Percentiles rank a stretch among this genome's conserved stretches.
Evolutionary conservation across 1,139 yeast species (phyloP).

Genomic region (Saccharomycopsis phalli): DNA sequence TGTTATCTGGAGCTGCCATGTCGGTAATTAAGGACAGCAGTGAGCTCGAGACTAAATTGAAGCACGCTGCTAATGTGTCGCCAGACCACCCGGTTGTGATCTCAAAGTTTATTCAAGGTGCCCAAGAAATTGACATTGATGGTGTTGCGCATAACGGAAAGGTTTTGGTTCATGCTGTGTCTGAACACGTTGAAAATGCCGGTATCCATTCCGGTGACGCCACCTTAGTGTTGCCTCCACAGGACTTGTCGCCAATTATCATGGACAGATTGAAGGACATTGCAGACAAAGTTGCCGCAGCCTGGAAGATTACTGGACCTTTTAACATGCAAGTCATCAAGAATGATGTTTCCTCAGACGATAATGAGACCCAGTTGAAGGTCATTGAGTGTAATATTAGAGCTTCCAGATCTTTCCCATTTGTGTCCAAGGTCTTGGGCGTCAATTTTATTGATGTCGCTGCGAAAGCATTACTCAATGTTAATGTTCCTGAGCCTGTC

Average conservation of each 20-base stretch:
- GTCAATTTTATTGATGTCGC: conserved; percentile 91
- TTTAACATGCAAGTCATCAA: conserved; percentile 96
- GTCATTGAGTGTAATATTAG: conserved; percentile 98
- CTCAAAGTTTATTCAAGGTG: conserved; percentile 90
- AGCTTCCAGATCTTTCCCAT: conserved; percentile 98
- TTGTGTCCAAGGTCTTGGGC: conserved; percentile 94
- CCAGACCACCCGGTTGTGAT: conserved; percentile 96
- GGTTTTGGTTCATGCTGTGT: conserved; percentile 87
- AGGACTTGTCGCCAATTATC: conserved; percentile 49
- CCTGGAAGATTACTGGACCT: conserved; percentile 96
- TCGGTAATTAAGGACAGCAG: conserved; percentile 71
- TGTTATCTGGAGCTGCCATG: conserved; percentile 98
- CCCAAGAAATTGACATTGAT: conserved; percentile 95
- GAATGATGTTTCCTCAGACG: conserved; percentile 41
- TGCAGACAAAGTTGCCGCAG: conserved; percentile 87
- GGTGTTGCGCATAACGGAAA: conserved; percentile 88
- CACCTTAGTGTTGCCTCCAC: conserved; percentile 89
- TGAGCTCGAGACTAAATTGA: conserved; percentile 73
- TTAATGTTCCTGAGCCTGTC: conserved; percentile 59
- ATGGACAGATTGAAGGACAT: conserved; percentile 63
- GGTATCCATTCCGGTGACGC: conserved; percentile 99
- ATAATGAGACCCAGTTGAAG: conserved; percentile 52
- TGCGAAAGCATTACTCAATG: conserved; percentile 72
- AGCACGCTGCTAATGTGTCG: conserved; percentile 85
- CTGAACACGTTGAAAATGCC: conserved; percentile 97